Base-by-base conservation (phyloP, 352 stramenopile species). In the Phytophthora ramorum region DNA sequence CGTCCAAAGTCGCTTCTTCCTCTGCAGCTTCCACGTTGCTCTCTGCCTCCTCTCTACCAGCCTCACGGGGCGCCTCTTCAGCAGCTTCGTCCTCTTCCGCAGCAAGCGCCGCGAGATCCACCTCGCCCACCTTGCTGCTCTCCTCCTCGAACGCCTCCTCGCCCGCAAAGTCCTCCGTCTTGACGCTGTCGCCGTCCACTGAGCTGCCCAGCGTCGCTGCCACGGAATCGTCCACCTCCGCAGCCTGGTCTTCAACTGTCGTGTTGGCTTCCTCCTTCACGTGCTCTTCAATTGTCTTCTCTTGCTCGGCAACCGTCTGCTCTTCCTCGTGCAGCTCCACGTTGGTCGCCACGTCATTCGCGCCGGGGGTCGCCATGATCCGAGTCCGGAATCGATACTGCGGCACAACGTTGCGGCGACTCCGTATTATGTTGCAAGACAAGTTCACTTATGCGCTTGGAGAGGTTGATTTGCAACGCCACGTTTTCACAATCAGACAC, bases 141-240 rank as follows among this genome's bases (percentile, higher is more conserved):
- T 69, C 53, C 28, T 72, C 68, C 1, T 22, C 22, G 20, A 61
- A 68, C 4, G 20, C 4, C 1, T 69, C 57, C 13, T 73, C 63
- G 4, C 14, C 63, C 5, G 48, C 58, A 22, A 66, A 63, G 50
- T 77, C 64, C 37, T 71, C 64, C 13, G 63, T 70, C 14, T 38
- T 46, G 13, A 73, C 38, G 34, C 69, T 77, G 8, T 73, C 69
- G 8, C 38, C 64, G 26, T 66, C 63, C 26, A 64, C 53, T 7
- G 69, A 76, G 38, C 69, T 76, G 1, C 63, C 63, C 2, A 43
- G 8, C 4, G 69, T 76, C 1, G 69, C 69, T 17, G 58, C 69
- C 47, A 70, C 69, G 1, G 69, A 76, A 6, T 60, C 40, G 35
- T 63, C 63, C 19, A 64, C 16, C 10, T 62, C 61, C n/a, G n/a